Conservation (phyloP, 179 eudicot species). For the Beta corolliflora region DNA sequence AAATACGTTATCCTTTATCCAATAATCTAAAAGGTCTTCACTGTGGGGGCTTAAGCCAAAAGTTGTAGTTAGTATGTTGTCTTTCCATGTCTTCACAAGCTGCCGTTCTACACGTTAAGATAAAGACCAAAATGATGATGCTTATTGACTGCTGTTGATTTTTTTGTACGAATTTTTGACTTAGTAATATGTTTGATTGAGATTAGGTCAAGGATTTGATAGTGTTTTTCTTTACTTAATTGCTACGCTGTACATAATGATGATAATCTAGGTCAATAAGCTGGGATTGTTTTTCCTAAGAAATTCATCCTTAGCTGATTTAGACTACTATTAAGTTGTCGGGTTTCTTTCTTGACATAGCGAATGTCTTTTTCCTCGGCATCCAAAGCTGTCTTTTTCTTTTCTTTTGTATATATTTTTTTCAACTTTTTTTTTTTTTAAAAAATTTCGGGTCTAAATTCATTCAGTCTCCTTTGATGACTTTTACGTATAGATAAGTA, state of each 20-base stretch:
- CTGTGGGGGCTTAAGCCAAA: constrained; percentile 28
- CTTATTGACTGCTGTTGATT: constrained; percentile 35
- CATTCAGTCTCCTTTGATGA: not conserved
- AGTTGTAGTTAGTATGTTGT: constrained; percentile 30
- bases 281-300: not conserved
- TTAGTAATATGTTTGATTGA: constrained; percentile 12
- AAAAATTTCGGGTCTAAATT: not conserved
- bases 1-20: constrained; percentile 12
- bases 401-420: too few species aligned
- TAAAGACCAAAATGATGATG: constrained; percentile 20
- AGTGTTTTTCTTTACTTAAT: constrained; percentile 19
- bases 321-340: constrained; percentile 23
- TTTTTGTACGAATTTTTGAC: constrained; percentile 23
- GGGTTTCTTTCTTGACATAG: not conserved
- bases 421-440: not conserved
- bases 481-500: too few species aligned
- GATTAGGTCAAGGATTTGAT: constrained; percentile 27
- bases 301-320: constrained; percentile 7
- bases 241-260: constrained; percentile 12
- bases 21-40: not conserved
- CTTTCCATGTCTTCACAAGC: constrained; percentile 28
- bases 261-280: constrained; percentile 26
- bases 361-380: too few species aligned
- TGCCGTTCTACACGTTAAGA: constrained; percentile 22
- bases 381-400: constrained; percentile 7